phyloP scores from a whole-genome alignment of 208 protist genomes.

The Vickermania spadyakhi region DNA sequence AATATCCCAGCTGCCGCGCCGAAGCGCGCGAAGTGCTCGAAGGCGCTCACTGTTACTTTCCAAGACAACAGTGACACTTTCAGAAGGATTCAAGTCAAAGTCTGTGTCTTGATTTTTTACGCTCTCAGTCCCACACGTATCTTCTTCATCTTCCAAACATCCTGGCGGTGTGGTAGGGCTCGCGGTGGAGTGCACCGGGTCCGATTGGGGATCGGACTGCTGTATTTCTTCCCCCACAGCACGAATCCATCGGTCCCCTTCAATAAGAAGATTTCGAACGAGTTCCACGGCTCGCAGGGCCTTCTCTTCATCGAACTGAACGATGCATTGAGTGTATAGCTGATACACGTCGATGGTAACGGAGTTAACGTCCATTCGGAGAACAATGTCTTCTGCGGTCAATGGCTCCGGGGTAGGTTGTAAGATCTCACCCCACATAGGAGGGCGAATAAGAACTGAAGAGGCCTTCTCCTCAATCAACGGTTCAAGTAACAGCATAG shows the following conservation, averaged over 20 bases:
- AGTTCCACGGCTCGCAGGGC: constrained; percentile 35
- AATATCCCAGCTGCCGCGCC: constrained; percentile 32
- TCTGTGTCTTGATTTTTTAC: not conserved
- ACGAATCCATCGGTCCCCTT: constrained; percentile 44
- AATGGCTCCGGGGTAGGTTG: constrained; percentile 32
- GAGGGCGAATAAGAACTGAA: constrained; percentile 53
- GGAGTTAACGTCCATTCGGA: constrained; percentile 51
- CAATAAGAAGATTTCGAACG: constrained; percentile 25
- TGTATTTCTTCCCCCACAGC: not conserved
- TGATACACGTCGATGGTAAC: constrained; percentile 68
- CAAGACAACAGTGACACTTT: constrained; percentile 13
- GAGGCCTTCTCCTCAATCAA: constrained; percentile 75
- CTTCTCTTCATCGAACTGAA: constrained; percentile 64
- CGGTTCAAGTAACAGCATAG: constrained; percentile 71
- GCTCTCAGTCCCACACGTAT: not conserved
- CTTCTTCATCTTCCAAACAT: not conserved
- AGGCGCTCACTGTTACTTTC: constrained; percentile 45
- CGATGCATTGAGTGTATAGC: constrained; percentile 72
- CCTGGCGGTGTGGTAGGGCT: not conserved
- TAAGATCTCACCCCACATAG: constrained; percentile 60
- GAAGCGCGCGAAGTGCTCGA: constrained; percentile 46
- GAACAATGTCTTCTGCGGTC: constrained; percentile 51
- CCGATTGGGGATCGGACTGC: not conserved
- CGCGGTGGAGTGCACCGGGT: not conserved
- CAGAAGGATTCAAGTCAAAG: not conserved